Evolutionary conservation across 768 basidiomycete genomes (phyloP).

Genomic region (Leccinum incarnatum): DNA sequence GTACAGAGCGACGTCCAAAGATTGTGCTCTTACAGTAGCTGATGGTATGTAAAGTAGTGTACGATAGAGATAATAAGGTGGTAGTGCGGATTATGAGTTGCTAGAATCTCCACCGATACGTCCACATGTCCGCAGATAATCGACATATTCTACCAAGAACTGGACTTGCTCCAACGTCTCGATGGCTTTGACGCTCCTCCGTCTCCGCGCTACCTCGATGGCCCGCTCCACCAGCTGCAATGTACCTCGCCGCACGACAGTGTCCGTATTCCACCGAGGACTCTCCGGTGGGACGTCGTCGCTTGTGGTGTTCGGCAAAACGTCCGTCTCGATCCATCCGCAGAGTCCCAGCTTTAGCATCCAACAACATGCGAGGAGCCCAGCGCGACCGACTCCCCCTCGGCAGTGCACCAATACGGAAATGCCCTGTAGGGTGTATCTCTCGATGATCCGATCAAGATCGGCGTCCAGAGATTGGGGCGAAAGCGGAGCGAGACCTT

Average conservation of each 20-base stretch:
- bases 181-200: conserved; percentile 86
- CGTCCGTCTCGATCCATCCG: conserved; percentile 51
- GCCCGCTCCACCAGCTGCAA: conserved; percentile 69
- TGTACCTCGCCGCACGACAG: conserved; percentile 41
- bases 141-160: conserved; percentile 76
- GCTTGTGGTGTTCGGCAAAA: not conserved
- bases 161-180: conserved; percentile 93
- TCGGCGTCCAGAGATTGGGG: conserved; percentile 60
- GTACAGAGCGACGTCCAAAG: too few species aligned
- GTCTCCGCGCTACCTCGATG: conserved; percentile 67
- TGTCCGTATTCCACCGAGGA: conserved; percentile 22
- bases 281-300: not conserved
- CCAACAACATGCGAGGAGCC: conserved; percentile 91
- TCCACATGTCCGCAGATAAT: conserved; percentile 43
- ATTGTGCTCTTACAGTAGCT: too few species aligned
- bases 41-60: not conserved
- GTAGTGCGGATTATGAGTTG: not conserved
- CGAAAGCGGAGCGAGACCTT: conserved; percentile 76
- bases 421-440: conserved; percentile 70
- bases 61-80: not conserved
- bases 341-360: conserved; percentile 88
- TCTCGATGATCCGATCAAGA: conserved; percentile 60
- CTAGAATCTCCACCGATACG: not conserved
- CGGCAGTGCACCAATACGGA: conserved; percentile 86
- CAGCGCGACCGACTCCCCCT: conserved; percentile 92